These are phyloP conservation scores for Rhodotorula babjevae DNA, from an alignment of 768 basidiomycete genomes.

Conservation along the genomic window DNA sequence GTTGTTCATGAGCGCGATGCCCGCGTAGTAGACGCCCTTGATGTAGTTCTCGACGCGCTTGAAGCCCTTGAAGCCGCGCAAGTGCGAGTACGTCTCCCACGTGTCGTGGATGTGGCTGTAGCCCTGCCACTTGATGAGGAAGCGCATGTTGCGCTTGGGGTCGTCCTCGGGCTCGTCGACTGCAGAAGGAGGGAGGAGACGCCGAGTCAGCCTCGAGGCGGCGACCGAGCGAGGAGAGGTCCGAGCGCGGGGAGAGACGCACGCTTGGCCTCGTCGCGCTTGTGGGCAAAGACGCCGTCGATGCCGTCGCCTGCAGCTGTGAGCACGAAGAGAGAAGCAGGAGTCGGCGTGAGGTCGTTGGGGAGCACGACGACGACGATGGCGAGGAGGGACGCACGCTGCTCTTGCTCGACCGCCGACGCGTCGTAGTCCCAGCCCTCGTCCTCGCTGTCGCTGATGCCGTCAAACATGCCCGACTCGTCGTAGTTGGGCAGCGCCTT, in stretches of 20 bases:
- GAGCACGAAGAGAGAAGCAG: not conserved
- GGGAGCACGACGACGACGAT: not conserved
- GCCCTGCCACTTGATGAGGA: constrained; percentile 98
- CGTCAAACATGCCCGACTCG: constrained; percentile 37
- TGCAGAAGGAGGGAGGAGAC: not conserved
- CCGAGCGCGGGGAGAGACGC: constrained; percentile 43
- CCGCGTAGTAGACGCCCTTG: constrained; percentile 69
- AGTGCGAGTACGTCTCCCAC: constrained; percentile 94
- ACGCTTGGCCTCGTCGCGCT: constrained; percentile 72
- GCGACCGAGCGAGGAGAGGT: constrained; percentile 45
- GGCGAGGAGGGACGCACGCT: constrained; percentile 10
- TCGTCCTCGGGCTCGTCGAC: constrained; percentile 27
- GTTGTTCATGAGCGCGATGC: constrained; percentile 62
- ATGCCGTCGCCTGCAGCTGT: constrained; percentile 60
- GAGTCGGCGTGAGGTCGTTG: too few relatives aligned
- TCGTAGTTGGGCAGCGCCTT: constrained; percentile 43
- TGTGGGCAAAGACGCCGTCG: constrained; percentile 81
- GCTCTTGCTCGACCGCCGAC: constrained; percentile 20
- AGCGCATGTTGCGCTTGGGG: constrained; percentile 51
- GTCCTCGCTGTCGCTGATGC: constrained; percentile 36
- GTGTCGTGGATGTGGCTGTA: constrained; percentile 98
- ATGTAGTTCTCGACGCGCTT: constrained; percentile 99
- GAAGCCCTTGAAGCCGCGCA: constrained; percentile 89
- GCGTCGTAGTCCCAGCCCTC: constrained; percentile 25
- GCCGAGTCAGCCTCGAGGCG: not conserved